These are phyloP conservation scores for Kodamaea neixiangensis DNA, from an alignment of 805 yeast species.

Conservation along the genomic window DNA sequence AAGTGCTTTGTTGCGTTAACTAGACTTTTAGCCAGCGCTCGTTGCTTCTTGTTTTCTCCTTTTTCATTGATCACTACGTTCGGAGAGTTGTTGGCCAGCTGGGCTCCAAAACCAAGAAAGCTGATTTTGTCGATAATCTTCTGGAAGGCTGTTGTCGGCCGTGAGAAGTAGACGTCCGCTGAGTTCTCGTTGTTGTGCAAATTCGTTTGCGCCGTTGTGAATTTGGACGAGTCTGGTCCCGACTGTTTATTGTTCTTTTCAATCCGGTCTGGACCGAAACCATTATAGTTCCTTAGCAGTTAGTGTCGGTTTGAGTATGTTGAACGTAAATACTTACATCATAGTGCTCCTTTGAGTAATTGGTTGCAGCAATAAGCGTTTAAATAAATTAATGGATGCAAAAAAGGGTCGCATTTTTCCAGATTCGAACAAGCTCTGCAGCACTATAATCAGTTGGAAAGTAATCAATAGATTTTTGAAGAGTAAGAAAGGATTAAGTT, in stretches of 20 bases:
- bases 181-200: conserved; percentile 13
- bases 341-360: not conserved
- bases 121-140: conserved; percentile 21
- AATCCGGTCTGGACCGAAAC: not conserved
- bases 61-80: not conserved
- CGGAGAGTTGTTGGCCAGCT: not conserved
- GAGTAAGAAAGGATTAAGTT: no score
- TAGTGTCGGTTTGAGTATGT: not conserved
- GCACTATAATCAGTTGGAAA: not conserved
- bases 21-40: conserved; percentile 3
- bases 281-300: not conserved
- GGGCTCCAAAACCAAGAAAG: conserved; percentile 5
- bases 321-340: not conserved
- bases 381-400: conserved; percentile 1
- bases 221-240: conserved; percentile 7
- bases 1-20: not conserved
- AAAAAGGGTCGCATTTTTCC: conserved; percentile 9
- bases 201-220: conserved; percentile 6
- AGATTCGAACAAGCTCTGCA: not conserved
- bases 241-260: not conserved
- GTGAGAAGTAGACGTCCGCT: conserved; percentile 12
- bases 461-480: no score
- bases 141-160: conserved; percentile 27
- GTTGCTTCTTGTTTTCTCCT: conserved; percentile 4
- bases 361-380: not conserved